These are phyloP conservation scores for Penicillium robsamsonii DNA, from an alignment of 495 filamentous ascomycete species.

Conservation along the genomic window DNA sequence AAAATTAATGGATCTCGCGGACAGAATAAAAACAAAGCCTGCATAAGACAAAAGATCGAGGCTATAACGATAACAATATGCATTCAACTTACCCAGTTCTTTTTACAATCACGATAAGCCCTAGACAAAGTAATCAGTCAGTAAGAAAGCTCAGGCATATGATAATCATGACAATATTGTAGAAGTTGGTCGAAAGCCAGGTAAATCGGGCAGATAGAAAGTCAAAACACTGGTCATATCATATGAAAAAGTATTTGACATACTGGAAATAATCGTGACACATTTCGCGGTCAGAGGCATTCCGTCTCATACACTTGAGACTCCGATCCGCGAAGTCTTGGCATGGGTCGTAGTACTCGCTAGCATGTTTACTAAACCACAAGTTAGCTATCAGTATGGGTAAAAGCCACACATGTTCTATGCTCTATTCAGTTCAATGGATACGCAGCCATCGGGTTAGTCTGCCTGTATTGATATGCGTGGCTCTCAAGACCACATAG, in stretches of 20 bases:
- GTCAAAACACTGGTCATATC: neutral
- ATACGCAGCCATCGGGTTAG: neutral
- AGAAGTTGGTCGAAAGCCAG: neutral
- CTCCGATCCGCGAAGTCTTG: slow-evolving; percentile 88
- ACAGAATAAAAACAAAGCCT: neutral
- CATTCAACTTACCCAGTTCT: slow-evolving; percentile 71
- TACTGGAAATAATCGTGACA: slow-evolving; percentile 94
- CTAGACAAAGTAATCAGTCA: slow-evolving; percentile 40
- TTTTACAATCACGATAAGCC: slow-evolving; percentile 92
- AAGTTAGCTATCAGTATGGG: slow-evolving; percentile 14
- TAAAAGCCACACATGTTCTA: neutral
- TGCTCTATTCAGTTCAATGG: neutral
- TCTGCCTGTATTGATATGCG: neutral
- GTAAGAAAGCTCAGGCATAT: neutral
- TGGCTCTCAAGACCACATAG: neutral
- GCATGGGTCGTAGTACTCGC: slow-evolving; percentile 90
- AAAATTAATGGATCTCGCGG: neutral
- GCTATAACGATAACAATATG: neutral
- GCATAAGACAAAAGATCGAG: neutral
- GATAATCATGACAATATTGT: neutral
- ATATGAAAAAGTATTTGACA: slow-evolving; percentile 1
- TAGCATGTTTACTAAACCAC: slow-evolving; percentile 66
- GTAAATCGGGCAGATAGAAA: slow-evolving; percentile 1
- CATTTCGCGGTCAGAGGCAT: slow-evolving; percentile 79
- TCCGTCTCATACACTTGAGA: slow-evolving; percentile 81